Evolutionary conservation across 2,329 filamentous ascomycete species (phyloP).

Genomic region (Cryphonectria nitschkei): DNA sequence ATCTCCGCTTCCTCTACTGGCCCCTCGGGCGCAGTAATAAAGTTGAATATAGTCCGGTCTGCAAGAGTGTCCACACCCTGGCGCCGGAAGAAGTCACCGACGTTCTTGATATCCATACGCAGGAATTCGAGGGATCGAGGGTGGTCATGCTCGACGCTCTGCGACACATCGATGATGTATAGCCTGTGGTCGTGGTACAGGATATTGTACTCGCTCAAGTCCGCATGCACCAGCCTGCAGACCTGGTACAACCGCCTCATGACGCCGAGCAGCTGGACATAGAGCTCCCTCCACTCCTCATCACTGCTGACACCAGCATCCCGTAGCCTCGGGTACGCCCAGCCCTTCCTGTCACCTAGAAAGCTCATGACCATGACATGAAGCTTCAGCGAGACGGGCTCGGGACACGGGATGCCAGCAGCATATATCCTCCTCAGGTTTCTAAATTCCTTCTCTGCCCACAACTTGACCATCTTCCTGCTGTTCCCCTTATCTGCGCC

Average conservation of each 20-base stretch:
- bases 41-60: conserved; percentile 82
- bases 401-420: conserved; percentile 86
- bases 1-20: conserved; percentile 65
- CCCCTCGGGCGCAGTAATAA: conserved; percentile 70
- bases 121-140: conserved; percentile 90
- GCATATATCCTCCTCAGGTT: conserved; percentile 85
- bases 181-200: conserved; percentile 82
- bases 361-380: conserved; percentile 97
- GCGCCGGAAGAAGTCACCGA: conserved; percentile 87
- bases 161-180: conserved; percentile 96
- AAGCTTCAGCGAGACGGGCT: conserved; percentile 86
- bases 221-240: conserved; percentile 90
- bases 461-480: conserved; percentile 95
- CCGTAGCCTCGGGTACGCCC: conserved; percentile 84
- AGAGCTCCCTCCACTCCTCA: conserved; percentile 76
- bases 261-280: conserved; percentile 80
- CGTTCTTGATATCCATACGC: conserved; percentile 98
- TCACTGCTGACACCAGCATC: conserved; percentile 77
- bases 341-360: conserved; percentile 83
- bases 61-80: conserved; percentile 81
- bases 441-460: conserved; percentile 98
- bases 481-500: conserved; percentile 95
- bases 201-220: conserved; percentile 98
- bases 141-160: conserved; percentile 96
- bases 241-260: conserved; percentile 94